Evolutionary conservation across 2,329 filamentous ascomycete genomes (phyloP), one percentile per base, ranked within the genome.

Genomic region (Hypoxylon sp.): DNA sequence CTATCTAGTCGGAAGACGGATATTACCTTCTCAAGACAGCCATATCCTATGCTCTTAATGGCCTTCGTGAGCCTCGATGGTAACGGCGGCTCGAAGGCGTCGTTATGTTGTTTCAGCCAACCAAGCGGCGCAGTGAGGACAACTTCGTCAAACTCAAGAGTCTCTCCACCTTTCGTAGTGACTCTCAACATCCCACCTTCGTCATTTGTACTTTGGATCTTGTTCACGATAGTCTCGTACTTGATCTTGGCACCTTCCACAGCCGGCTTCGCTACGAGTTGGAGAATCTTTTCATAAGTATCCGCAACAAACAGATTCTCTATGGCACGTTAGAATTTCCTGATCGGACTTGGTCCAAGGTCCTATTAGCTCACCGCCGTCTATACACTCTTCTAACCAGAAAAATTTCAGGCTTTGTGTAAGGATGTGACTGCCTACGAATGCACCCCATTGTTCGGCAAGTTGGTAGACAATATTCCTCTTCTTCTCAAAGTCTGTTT

Each of bases 331-430:
- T 63, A 61, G 58, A 62, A 70, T 64, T 47, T 68, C 44, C 11
- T 31, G 19, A 19, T 19, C 9, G n/a, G 14, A 35, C 17, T 63
- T 31, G 53, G 54, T n/a, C 19, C 5, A 44, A 35, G 3, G 35
- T 35, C 44, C 11, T 11, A 82, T 82, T 0, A 42, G 74, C 82
- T 72, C 76, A 88, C 88, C 87, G 50, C 91, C 91, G 75, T 93
- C 91, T 57, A 94, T 90, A 71, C 90, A 92, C 78, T 94, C 91
- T 76, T 94, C 92, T 4, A 94, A 77, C 90, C 91, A 93, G 77
- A 93, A 92, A 80, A 89, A 94, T 80, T 90, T 92, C 33, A 94
- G 81, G 72, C 90, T 93, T 77, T 94, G 92, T 26, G 76, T 85
- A 57, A 83, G 80, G 8, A 92, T 82, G 0, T 88, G 85, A 65